Conservation (phyloP, 2,329 filamentous ascomycete genomes). For the Pseudodiploospora longispora region DNA sequence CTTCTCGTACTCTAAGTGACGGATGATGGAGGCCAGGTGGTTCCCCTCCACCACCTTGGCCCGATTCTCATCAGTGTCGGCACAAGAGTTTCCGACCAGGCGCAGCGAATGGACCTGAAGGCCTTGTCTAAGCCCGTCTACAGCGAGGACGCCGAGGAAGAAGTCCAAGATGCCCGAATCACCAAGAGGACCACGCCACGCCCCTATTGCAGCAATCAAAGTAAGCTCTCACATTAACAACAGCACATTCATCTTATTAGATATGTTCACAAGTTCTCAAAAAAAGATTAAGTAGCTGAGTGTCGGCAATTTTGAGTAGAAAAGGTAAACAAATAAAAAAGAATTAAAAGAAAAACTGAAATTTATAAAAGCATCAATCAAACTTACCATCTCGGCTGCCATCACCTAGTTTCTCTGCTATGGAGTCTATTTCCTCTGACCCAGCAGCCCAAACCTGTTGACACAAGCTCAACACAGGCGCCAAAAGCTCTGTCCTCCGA, state of each 20-base stretch:
- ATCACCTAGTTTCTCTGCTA: constrained; percentile 46
- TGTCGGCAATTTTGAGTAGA: too few species aligned
- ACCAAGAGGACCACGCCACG: constrained; percentile 49
- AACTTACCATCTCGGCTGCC: constrained; percentile 47
- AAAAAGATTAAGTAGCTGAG: too few species aligned
- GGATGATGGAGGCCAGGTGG: constrained; percentile 39
- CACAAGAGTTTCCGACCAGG: constrained; percentile 54
- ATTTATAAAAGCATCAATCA: neutral
- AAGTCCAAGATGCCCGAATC: constrained; percentile 50
- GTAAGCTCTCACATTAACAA: too few species aligned
- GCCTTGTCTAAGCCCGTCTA: constrained; percentile 28
- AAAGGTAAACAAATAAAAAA: neutral
- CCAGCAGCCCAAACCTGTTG: constrained; percentile 32
- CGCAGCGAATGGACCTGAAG: constrained; percentile 49
- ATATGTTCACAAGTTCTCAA: too few species aligned
- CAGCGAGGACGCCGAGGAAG: constrained; percentile 40
- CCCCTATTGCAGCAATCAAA: constrained; percentile 27
- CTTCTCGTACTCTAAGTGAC: constrained; percentile 37
- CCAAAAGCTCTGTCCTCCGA: constrained; percentile 24
- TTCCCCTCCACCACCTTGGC: constrained; percentile 43
- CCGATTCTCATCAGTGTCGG: constrained; percentile 56
- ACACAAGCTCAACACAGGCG: constrained; percentile 29
- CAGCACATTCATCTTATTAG: too few species aligned
- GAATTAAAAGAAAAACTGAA: neutral
- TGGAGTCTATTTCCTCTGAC: constrained; percentile 33